Evolutionary conservation across 306 rosid genomes (phyloP), one percentile per base, ranked within the genome.

Genomic region (Luffa aegyptiaca): DNA sequence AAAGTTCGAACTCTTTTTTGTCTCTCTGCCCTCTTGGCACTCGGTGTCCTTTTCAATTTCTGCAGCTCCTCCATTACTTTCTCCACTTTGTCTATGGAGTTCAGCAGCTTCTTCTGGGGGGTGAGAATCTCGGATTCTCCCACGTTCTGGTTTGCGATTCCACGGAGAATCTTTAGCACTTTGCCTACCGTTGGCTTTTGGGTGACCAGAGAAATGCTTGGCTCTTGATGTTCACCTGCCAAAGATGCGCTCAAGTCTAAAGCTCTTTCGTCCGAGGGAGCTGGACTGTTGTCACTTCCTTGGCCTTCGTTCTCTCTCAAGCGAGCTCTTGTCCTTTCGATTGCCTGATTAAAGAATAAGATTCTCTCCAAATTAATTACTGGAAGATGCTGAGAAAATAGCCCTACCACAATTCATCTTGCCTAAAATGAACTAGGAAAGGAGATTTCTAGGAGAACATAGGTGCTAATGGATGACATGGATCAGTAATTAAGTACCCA

Each of bases 71-170:
- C 93, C 71, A n/a, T 83, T 4, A 95, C 92, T 68, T 87, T 86
- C 88, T 93, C 96, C 46, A 95, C 93, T 6, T 53, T 69, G 46
- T 90, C 94, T 46, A 95, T 93, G 0, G 90, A 88, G 51, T 91
- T 86, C 33, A 95, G 81, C 9, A 93, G 90, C 57, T 90, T 93
- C 90, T 90, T 95, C 84, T 93, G 92, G 0, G 97, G 99, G 3
- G 97, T 93, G 0, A 92, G 84, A 35, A 71, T 81, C 42, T 84
- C 83, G 4, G 90, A 76, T 26, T 82, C 92, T 18, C 75, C 90
- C 46, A 79, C 66, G 0, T 76, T 66, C 59, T 86, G 85, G 6
- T 85, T 83, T 0, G 92, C 13, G 26, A 91, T 52, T 2, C 88
- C 93, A 0, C 63, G 81, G 31, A 87, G n/a, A 58, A 95, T 86